phyloP scores from a whole-genome alignment of 306 rosid species.

The Malus sieversii region DNA sequence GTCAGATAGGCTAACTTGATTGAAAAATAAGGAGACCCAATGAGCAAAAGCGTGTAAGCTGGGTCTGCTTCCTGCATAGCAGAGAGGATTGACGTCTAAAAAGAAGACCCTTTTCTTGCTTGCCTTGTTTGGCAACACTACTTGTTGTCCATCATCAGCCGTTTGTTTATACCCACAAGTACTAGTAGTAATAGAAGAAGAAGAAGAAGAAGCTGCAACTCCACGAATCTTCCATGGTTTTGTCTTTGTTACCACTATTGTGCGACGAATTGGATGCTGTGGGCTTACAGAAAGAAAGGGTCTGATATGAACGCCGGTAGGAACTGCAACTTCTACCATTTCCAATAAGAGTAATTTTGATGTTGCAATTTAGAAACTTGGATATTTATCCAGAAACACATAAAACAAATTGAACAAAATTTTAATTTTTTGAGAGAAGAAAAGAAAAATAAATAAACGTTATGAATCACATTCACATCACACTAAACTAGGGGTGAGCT shows the following conservation, averaged over 20 bases:
- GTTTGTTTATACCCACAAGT: conserved; percentile 5
- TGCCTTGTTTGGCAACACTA: conserved; percentile 8
- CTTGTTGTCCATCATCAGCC: conserved; percentile 29
- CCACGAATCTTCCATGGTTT: conserved; percentile 5
- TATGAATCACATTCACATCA: too few species aligned
- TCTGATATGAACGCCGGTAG: conserved; percentile 17
- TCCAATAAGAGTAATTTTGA: neutral
- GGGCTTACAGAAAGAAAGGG: conserved; percentile 21
- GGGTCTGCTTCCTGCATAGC: conserved; percentile 63
- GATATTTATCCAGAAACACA: neutral
- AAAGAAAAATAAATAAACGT: too few species aligned
- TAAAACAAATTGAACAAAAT: neutral
- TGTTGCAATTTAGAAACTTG: neutral
- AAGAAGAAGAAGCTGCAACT: conserved; percentile 1
- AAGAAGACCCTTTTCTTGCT: conserved; percentile 58
- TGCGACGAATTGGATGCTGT: neutral
- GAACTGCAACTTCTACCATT: conserved; percentile 19
- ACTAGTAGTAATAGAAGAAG: conserved; percentile 1
- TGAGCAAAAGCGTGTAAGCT: conserved; percentile 55
- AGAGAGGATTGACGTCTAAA: conserved; percentile 78
- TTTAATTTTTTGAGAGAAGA: too few species aligned
- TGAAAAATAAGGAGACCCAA: conserved; percentile 63
- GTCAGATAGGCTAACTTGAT: conserved; percentile 48
- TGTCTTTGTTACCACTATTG: neutral
- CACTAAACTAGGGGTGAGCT: too few species aligned